These are phyloP conservation scores for Candida michaelii DNA, from an alignment of 805 yeast species.

Conservation along the genomic window DNA sequence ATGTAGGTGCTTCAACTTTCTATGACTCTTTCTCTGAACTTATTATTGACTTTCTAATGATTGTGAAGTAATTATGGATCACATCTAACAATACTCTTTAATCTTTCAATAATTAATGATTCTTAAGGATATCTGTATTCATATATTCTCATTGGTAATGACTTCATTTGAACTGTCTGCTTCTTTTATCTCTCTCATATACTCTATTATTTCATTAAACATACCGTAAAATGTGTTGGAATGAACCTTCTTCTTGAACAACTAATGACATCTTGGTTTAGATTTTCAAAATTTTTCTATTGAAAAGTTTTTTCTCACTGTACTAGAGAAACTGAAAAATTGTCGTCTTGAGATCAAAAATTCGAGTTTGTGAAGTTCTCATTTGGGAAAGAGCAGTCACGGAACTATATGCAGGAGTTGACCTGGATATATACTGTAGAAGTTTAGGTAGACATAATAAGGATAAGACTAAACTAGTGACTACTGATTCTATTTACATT, in stretches of 20 bases:
- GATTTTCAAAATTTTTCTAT: conserved; percentile 13
- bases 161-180: too few relatives aligned
- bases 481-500: neutral
- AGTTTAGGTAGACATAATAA: neutral
- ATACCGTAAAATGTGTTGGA: conserved; percentile 99
- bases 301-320: conserved; percentile 11
- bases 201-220: conserved; percentile 31
- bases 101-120: too few relatives aligned
- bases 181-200: too few relatives aligned
- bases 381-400: conserved; percentile 4
- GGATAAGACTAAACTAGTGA: neutral
- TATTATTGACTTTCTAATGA: too few relatives aligned
- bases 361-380: neutral
- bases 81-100: too few relatives aligned
- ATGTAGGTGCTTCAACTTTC: too few relatives aligned
- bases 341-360: conserved; percentile 13
- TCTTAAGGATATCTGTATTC: too few relatives aligned
- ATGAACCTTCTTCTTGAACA: conserved; percentile 98
- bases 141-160: too few relatives aligned
- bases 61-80: too few relatives aligned
- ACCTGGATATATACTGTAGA: neutral
- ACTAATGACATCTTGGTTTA: conserved; percentile 79
- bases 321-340: conserved; percentile 1
- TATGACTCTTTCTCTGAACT: too few relatives aligned
- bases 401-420: neutral